Conservation (phyloP, 2,329 filamentous ascomycete species). For the Aspergillus viridinutans region DNA sequence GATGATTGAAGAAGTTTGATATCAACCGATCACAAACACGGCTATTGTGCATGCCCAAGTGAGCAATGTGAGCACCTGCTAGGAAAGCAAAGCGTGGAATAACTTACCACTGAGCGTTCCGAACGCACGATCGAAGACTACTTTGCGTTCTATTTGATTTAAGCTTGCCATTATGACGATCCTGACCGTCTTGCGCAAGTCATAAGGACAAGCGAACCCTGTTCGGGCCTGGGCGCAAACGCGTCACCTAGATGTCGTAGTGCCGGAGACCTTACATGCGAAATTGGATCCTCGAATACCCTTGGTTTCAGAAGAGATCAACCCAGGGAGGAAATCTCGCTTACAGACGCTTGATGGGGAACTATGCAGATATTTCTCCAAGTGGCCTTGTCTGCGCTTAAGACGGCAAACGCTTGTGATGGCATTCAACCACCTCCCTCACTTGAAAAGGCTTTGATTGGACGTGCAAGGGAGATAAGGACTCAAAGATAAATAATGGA, state of each 20-base stretch:
- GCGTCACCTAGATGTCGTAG: neutral
- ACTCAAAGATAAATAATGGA: neutral
- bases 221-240: neutral
- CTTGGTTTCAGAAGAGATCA: neutral
- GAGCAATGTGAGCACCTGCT: neutral
- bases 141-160: neutral
- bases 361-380: neutral
- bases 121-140: neutral
- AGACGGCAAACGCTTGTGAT: neutral
- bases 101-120: neutral
- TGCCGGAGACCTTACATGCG: neutral
- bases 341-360: neutral
- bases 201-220: neutral
- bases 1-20: neutral
- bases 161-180: neutral
- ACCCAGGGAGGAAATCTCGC: neutral
- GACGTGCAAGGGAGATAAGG: neutral
- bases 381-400: slow-evolving; percentile 3
- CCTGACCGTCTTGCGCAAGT: neutral
- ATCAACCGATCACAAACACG: neutral
- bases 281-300: neutral
- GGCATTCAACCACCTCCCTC: neutral
- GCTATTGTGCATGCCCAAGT: neutral
- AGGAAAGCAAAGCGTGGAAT: neutral
- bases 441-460: neutral